Conservation (phyloP, 176 grass and related monocot species). For the Aegilops sharonensis region DNA sequence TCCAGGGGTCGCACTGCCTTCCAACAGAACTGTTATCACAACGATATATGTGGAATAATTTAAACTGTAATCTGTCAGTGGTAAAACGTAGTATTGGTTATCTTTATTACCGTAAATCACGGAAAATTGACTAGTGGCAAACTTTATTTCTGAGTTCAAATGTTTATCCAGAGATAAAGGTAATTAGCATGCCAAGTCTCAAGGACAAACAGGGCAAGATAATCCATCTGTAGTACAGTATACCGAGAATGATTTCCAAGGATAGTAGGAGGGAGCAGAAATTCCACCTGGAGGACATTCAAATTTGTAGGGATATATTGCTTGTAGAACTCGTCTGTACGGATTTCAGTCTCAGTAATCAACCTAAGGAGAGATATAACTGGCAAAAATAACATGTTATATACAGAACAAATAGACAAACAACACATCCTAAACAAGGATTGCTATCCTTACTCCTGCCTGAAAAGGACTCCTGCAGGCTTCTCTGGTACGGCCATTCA, state of each 20-base stretch:
- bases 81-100: background rate
- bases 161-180: background rate
- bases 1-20: background rate
- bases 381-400: slow-evolving; percentile 2
- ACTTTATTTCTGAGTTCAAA: background rate
- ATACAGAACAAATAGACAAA: slow-evolving; percentile 4
- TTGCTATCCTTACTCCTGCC: slow-evolving; percentile 30
- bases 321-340: background rate
- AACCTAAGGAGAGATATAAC: slow-evolving; percentile 34
- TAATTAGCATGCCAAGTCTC: background rate
- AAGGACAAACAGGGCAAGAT: background rate
- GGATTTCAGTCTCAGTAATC: slow-evolving; percentile 35
- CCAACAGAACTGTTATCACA: slow-evolving; percentile 23
- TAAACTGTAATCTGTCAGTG: background rate
- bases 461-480: slow-evolving; percentile 14
- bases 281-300: background rate
- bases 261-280: background rate
- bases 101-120: background rate
- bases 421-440: slow-evolving; percentile 20
- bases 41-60: slow-evolving; percentile 18
- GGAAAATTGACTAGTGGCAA: background rate
- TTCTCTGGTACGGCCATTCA: slow-evolving; percentile 23
- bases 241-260: background rate
- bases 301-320: background rate
- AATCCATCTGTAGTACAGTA: background rate